Base-by-base conservation (phyloP, 2,329 filamentous ascomycete genomes). In the Aquanectria penicillioides region DNA sequence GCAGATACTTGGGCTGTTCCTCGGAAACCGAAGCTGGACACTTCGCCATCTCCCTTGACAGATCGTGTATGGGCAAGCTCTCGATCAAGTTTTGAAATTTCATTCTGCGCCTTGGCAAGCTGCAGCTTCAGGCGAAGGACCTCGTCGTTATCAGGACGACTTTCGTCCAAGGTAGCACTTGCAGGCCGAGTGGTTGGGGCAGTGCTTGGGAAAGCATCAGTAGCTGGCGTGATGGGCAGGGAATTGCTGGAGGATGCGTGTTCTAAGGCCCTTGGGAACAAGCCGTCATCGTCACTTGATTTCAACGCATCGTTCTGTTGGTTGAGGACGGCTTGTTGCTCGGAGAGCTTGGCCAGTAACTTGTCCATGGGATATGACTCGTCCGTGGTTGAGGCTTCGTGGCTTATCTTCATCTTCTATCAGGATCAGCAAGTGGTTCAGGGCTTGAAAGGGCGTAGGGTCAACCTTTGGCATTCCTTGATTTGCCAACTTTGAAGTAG, bases 261-360 rank as follows among this genome's bases (percentile, higher is more conserved):
- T 28, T 85, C 83, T 15, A 80, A 66, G 28, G 62, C 68, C 49
- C 70, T 71, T 26, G 73, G 67, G 59, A 77, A 78, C 25, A 69
- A 56, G 29, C 37, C 59, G 18, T 74, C 73, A 17, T 80, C 78
- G 11, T 81, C 77, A 9, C 67, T 69, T 33, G 70, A 69, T 57
- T 82, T 83, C 37, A 86, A 71, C 49, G 80, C 80, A 56, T 85
- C 80, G 60, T 83, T 84, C 70, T 90, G 86, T 73, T 86, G 83
- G 47, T 80, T 80, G 46, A 89, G 75, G n/a, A 81, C 73, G 37
- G 79, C 79, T 69, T 89, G 86, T 69, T 93, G 89, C 73, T 93
- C 88, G n/a, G 86, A 86, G 43, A 94, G 82, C 71, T 89, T 90
- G 54, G 89, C 86, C 63, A 93, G 79, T 48, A 93, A 85, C 59